phyloP scores from a whole-genome alignment of 352 stramenopile genomes.

The Pythium sukuiense region DNA sequence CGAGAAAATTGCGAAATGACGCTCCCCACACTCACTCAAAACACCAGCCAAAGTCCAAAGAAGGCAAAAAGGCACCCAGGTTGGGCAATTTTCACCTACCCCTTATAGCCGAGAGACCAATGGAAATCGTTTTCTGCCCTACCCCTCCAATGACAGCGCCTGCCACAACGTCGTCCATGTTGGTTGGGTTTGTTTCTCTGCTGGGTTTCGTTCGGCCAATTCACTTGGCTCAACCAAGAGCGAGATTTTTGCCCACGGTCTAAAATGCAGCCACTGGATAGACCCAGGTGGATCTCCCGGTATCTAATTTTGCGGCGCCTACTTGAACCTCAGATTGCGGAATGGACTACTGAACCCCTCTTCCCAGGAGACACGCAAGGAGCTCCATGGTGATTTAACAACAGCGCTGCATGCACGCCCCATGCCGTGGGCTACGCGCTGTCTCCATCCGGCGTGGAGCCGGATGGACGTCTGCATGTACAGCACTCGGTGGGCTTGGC shows the following conservation, averaged over 20 bases:
- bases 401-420: not conserved
- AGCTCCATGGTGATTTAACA: not conserved
- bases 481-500: not conserved
- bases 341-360: not conserved
- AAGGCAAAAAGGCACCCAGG: constrained; percentile 29
- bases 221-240: not conserved
- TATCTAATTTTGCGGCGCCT: not conserved
- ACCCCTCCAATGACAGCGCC: constrained; percentile 14
- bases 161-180: not conserved
- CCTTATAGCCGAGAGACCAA: constrained; percentile 25
- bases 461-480: not conserved
- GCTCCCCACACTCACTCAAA: constrained; percentile 18
- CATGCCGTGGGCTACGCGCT: not conserved
- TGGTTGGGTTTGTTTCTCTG: not conserved
- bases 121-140: constrained; percentile 9
- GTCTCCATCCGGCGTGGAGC: not conserved
- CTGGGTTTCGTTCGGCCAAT: too few relatives aligned
- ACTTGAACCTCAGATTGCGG: not conserved
- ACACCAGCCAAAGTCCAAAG: constrained; percentile 12
- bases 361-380: too few relatives aligned
- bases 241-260: not conserved
- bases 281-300: not conserved
- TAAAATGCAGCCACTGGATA: not conserved
- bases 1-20: constrained; percentile 53
- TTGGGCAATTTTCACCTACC: constrained; percentile 3